Evolutionary conservation across 257 asterid genomes (phyloP).

Genomic region (Solanum clarkiae): DNA sequence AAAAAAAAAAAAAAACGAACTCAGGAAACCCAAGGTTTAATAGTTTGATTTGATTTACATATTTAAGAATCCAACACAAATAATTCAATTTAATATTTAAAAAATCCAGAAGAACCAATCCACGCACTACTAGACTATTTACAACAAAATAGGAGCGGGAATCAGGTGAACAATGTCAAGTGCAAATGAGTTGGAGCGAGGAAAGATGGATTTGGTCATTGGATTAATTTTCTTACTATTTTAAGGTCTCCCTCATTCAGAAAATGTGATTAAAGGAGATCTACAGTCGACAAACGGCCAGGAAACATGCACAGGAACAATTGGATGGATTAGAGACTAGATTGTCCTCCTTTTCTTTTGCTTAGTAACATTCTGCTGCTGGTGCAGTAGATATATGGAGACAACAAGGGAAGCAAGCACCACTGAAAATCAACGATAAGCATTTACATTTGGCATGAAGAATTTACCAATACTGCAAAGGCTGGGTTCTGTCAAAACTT

Average conservation of each 20-base stretch:
- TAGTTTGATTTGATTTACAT: no score
- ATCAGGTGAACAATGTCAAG: background rate
- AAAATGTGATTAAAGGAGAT: background rate
- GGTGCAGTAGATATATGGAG: background rate
- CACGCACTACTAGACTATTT: no score
- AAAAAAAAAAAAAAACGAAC: no score
- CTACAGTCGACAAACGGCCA: no score
- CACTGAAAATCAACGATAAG: background rate
- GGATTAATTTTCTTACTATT: no score
- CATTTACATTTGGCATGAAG: background rate
- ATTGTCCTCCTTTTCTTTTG: background rate
- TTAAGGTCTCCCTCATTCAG: background rate
- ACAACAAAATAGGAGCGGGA: background rate
- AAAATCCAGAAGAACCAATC: no score
- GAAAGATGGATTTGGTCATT: background rate
- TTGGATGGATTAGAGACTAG: background rate
- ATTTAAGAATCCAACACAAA: no score
- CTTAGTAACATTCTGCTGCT: background rate
- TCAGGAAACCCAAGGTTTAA: no score
- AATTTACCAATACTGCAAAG: background rate
- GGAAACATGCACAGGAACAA: background rate
- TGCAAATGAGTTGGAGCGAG: background rate
- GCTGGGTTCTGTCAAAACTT: constrained; percentile 19
- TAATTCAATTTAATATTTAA: no score
- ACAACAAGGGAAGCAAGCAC: background rate